Conservation (phyloP, 495 filamentous ascomycete genomes). For the Cercophora newfieldiana region DNA sequence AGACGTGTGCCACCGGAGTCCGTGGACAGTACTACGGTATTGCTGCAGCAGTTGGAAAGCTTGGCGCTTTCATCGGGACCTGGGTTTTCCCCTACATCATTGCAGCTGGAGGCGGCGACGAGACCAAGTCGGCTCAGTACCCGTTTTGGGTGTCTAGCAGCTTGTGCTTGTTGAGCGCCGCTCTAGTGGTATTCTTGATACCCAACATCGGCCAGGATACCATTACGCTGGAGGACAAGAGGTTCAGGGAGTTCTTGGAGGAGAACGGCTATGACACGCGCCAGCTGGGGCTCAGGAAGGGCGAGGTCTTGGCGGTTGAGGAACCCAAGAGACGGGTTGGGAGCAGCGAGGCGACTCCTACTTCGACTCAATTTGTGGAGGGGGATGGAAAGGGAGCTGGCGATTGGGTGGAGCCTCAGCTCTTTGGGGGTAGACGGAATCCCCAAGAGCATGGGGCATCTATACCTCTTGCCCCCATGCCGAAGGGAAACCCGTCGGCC, state of each 20-base stretch:
- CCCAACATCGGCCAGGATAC: slow-evolving; percentile 74
- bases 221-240: slow-evolving; percentile 66
- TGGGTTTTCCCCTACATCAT: slow-evolving; percentile 76
- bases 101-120: slow-evolving; percentile 56
- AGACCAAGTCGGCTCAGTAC: slow-evolving; percentile 65
- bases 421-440: neutral
- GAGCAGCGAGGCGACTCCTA: neutral
- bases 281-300: slow-evolving; percentile 60
- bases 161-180: slow-evolving; percentile 63
- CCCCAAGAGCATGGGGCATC: neutral
- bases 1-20: slow-evolving; percentile 83
- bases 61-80: slow-evolving; percentile 89
- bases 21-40: slow-evolving; percentile 91
- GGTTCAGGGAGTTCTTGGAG: slow-evolving; percentile 68
- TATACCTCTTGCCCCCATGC: neutral
- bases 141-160: slow-evolving; percentile 74
- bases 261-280: slow-evolving; percentile 68
- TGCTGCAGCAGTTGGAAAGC: slow-evolving; percentile 80
- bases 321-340: neutral
- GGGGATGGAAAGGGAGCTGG: neutral
- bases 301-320: slow-evolving; percentile 23
- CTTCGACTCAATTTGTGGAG: neutral
- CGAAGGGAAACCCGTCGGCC: neutral
- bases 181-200: slow-evolving; percentile 57
- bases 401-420: neutral